Conservation (phyloP, 345 rosid genomes). For the Syzygium aqueum region DNA sequence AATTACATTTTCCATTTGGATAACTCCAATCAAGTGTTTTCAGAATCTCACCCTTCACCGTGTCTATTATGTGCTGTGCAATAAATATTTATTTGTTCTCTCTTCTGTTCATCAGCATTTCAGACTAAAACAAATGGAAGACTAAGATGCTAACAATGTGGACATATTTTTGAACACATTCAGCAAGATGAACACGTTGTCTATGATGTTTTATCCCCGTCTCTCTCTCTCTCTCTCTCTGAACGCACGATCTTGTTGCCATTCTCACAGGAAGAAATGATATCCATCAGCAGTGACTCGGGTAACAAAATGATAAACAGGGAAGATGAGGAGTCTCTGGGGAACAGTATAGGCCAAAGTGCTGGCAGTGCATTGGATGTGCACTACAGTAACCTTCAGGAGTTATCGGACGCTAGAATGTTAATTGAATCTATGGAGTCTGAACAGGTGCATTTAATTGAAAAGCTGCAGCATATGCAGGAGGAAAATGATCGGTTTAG, state of each 20-base stretch:
- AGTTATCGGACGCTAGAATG: constrained; percentile 27
- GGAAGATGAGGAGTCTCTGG: constrained; percentile 18
- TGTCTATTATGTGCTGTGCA: neutral
- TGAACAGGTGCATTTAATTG: constrained; percentile 25
- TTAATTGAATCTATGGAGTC: constrained; percentile 28
- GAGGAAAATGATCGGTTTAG: constrained; percentile 33
- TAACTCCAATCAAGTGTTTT: neutral
- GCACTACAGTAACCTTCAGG: constrained; percentile 15
- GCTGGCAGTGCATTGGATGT: constrained; percentile 11
- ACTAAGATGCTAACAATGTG: neutral
- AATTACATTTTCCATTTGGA: neutral
- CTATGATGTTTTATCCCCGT: neutral
- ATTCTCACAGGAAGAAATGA: constrained; percentile 40
- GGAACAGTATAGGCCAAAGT: constrained; percentile 17
- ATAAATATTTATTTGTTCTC: neutral
- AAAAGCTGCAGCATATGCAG: constrained; percentile 32
- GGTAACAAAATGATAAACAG: constrained; percentile 26
- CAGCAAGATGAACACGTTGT: neutral
- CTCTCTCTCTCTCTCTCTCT: neutral
- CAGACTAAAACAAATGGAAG: neutral
- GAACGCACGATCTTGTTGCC: neutral
- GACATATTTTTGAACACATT: neutral
- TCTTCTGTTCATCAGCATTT: neutral
- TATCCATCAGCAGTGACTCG: constrained; percentile 30
- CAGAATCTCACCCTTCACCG: neutral